Conservation (phyloP, 148 eudicot species). For the Fagopyrum homotropicum region DNA sequence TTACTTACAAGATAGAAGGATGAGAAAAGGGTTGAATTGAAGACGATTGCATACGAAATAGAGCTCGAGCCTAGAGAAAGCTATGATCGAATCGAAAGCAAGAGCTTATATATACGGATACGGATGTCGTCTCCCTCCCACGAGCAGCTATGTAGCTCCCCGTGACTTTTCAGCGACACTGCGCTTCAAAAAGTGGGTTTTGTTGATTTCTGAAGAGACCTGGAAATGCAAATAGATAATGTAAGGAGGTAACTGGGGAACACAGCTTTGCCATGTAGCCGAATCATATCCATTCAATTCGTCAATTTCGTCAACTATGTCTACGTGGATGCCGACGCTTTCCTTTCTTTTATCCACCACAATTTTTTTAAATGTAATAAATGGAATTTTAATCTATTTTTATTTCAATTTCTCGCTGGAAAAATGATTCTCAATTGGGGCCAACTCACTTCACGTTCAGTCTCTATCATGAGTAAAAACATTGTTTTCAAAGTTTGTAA, state of each 20-base stretch:
- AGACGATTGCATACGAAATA: no score
- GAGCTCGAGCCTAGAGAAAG: no score
- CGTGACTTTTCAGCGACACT: no score
- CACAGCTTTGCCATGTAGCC: background rate
- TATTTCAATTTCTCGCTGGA: background rate
- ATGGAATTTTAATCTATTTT: background rate
- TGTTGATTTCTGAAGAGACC: no score
- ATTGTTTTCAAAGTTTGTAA: no score
- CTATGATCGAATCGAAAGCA: no score
- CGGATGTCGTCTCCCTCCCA: no score
- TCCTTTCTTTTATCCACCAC: constrained; percentile 8
- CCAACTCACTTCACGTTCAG: background rate
- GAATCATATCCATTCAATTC: background rate
- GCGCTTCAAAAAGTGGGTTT: no score
- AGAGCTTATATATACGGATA: no score
- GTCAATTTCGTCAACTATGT: background rate
- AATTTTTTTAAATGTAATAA: background rate
- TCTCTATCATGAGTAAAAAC: background rate
- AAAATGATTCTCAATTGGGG: background rate
- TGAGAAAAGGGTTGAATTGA: no score
- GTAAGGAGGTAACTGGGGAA: background rate
- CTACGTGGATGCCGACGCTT: constrained; percentile 2
- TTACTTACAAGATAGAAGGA: no score
- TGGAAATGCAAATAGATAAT: background rate
- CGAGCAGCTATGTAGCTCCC: no score